Evolutionary conservation across 768 basidiomycete species (phyloP).

Genomic region (Lactifluus volemus): DNA sequence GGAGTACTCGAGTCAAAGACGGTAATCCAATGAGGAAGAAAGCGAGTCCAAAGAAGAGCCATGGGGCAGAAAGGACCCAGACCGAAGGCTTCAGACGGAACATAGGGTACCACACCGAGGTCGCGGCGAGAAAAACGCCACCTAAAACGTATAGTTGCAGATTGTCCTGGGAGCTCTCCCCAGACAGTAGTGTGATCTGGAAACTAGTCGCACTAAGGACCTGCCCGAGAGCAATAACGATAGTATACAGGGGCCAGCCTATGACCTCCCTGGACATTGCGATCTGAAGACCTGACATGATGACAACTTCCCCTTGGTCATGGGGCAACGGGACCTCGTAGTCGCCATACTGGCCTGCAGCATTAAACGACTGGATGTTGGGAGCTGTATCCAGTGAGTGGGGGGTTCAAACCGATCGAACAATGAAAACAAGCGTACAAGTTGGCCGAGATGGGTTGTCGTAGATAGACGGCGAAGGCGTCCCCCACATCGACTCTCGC

Average conservation of each 20-base stretch:
- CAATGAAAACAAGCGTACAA: slow-evolving; percentile 41
- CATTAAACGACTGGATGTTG: slow-evolving; percentile 41
- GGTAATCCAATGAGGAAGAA: slow-evolving; percentile 91
- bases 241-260: slow-evolving; percentile 89
- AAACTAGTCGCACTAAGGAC: slow-evolving; percentile 90
- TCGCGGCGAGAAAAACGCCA: slow-evolving; percentile 76
- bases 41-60: slow-evolving; percentile 85
- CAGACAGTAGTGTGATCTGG: slow-evolving; percentile 86
- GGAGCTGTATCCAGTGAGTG: slow-evolving; percentile 23
- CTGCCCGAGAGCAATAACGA: slow-evolving; percentile 81
- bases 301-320: slow-evolving; percentile 44
- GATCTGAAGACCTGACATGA: slow-evolving; percentile 83
- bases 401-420: slow-evolving; percentile 20
- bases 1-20: slow-evolving; percentile 53
- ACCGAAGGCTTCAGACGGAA: slow-evolving; percentile 86
- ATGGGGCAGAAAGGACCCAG: slow-evolving; percentile 77
- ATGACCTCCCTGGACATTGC: slow-evolving; percentile 69
- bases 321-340: slow-evolving; percentile 37
- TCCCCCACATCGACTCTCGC: slow-evolving; percentile 77
- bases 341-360: slow-evolving; percentile 35
- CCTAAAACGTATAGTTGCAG: slow-evolving; percentile 88
- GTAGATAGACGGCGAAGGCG: slow-evolving; percentile 46
- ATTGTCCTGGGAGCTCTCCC: slow-evolving; percentile 74
- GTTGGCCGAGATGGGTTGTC: slow-evolving; percentile 57
- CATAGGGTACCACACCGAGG: slow-evolving; percentile 81